Conservation (phyloP, 345 rosid genomes). For the Camelina neglecta region DNA sequence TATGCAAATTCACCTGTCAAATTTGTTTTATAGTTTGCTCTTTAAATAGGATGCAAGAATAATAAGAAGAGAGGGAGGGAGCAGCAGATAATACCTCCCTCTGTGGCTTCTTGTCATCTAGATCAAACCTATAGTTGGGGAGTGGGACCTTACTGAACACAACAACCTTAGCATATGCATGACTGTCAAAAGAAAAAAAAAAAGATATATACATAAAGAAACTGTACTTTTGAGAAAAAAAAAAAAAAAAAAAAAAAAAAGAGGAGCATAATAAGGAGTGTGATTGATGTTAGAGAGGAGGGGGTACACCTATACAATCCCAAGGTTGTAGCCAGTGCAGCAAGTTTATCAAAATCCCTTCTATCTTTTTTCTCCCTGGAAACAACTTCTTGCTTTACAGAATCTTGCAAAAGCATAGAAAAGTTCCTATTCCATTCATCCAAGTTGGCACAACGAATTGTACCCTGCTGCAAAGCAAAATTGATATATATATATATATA, state of each 20-base stretch:
- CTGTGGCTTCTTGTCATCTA: constrained; percentile 88
- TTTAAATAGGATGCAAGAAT: neutral
- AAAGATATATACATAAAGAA: constrained; percentile 32
- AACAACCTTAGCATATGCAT: constrained; percentile 72
- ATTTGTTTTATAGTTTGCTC: constrained; percentile 16
- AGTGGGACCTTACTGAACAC: constrained; percentile 89
- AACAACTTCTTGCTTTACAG: constrained; percentile 69
- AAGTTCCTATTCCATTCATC: constrained; percentile 77
- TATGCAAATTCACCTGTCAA: constrained; percentile 66
- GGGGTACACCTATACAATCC: constrained; percentile 76
- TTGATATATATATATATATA: neutral
- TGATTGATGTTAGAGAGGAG: neutral
- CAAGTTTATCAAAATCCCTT: constrained; percentile 72
- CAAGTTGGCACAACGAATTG: constrained; percentile 45
- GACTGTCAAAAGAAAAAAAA: constrained; percentile 59
- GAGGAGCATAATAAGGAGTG: constrained; percentile 6
- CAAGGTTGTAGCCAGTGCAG: constrained; percentile 68
- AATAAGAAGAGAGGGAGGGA: constrained; percentile 1
- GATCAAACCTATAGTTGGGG: constrained; percentile 95
- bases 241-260: neutral
- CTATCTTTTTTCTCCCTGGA: constrained; percentile 89
- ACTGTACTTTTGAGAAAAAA: constrained; percentile 24
- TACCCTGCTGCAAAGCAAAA: constrained; percentile 46
- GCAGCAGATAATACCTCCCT: constrained; percentile 70
- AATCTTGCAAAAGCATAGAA: constrained; percentile 56